Evolutionary conservation across 2,329 filamentous ascomycete species (phyloP).

Genomic region (Arthrobotrys pseudoclavata): DNA sequence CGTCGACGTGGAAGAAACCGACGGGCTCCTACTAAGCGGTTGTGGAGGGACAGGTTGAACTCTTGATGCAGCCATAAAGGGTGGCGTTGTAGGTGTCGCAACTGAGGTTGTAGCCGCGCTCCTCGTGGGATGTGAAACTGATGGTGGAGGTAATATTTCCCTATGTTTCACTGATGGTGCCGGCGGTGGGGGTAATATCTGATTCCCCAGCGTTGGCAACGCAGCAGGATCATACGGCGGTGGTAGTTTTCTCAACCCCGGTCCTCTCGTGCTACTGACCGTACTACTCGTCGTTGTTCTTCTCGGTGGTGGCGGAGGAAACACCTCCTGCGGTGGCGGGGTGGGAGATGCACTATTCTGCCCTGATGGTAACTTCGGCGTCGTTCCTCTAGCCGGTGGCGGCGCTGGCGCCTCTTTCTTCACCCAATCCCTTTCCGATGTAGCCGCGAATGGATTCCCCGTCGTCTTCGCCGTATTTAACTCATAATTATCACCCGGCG

Average conservation of each 20-base stretch:
- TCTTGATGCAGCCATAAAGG: constrained; percentile 66
- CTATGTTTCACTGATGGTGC: constrained; percentile 62
- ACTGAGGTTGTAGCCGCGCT: constrained; percentile 62
- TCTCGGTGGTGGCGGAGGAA: constrained; percentile 71
- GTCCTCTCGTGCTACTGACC: constrained; percentile 67
- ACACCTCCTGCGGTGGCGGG: constrained; percentile 71
- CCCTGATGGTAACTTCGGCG: constrained; percentile 69
- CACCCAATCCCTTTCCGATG: constrained; percentile 87
- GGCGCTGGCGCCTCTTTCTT: constrained; percentile 54
- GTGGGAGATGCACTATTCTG: constrained; percentile 67
- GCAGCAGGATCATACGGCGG: constrained; percentile 70
- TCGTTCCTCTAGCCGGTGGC: constrained; percentile 60
- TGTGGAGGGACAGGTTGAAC: constrained; percentile 44
- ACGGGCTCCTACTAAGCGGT: constrained; percentile 48
- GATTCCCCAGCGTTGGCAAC: constrained; percentile 68
- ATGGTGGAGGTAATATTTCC: constrained; percentile 64
- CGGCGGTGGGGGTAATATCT: constrained; percentile 67
- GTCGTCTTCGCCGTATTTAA: constrained; percentile 80
- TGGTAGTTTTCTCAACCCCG: constrained; percentile 70
- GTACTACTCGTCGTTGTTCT: constrained; percentile 61
- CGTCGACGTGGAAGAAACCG: constrained; percentile 30
- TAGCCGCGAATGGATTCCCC: constrained; percentile 83
- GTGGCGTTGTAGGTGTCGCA: constrained; percentile 58
- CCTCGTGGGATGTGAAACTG: constrained; percentile 67
- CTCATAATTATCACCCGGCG: constrained; percentile 73